phyloP scores from a whole-genome alignment of 345 rosid genomes.

The Kernera saxatilis region DNA sequence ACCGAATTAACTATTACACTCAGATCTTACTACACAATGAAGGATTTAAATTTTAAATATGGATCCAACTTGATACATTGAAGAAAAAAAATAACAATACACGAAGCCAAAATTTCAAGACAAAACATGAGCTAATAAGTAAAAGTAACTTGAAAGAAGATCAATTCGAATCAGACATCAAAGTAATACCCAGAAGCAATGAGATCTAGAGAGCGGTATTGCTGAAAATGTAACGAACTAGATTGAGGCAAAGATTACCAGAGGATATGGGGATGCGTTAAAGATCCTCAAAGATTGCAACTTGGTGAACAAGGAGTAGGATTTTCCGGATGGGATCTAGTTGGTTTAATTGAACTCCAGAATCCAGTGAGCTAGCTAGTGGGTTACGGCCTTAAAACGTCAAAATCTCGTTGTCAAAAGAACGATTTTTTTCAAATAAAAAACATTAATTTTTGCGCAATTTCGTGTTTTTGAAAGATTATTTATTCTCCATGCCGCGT shows the following conservation, averaged over 20 bases:
- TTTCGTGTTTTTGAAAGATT: background rate
- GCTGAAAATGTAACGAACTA: background rate
- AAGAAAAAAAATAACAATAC: background rate
- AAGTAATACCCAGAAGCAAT: background rate
- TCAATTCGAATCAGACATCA: background rate
- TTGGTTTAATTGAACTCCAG: background rate
- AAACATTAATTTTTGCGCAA: background rate
- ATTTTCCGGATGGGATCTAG: conserved; percentile 1
- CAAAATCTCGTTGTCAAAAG: background rate
- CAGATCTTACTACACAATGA: conserved; percentile 10
- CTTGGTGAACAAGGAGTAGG: conserved; percentile 1
- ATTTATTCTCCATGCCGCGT: background rate
- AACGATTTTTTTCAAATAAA: background rate
- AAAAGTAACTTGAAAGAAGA: background rate
- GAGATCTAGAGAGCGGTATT: background rate
- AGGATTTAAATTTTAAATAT: background rate
- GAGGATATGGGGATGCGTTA: background rate
- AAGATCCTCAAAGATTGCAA: conserved; percentile 10
- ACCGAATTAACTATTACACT: background rate
- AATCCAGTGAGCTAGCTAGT: conserved; percentile 12
- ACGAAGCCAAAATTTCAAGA: background rate
- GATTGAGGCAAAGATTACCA: background rate
- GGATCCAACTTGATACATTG: background rate
- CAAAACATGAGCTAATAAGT: background rate
- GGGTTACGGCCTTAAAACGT: conserved; percentile 10